Conservation (phyloP, 768 basidiomycete genomes). For the Flagelloscypha sp. region DNA sequence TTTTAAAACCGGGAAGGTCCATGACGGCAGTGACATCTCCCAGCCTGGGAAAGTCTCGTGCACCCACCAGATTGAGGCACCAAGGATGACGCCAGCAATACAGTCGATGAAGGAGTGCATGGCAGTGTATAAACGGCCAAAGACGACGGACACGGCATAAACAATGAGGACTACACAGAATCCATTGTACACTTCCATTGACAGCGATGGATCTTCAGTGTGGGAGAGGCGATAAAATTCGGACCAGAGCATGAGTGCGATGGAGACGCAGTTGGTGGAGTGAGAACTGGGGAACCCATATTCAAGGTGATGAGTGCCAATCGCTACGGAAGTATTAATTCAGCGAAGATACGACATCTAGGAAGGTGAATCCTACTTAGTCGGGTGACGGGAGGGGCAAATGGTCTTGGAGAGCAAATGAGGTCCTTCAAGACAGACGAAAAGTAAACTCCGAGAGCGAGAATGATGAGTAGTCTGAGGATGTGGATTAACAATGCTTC, state of each 20-base stretch:
- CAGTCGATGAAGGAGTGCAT: constrained; percentile 88
- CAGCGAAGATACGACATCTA: not conserved
- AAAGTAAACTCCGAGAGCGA: constrained; percentile 77
- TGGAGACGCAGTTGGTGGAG: constrained; percentile 83
- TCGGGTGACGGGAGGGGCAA: constrained; percentile 84
- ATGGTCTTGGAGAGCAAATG: constrained; percentile 84
- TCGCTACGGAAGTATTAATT: constrained; percentile 33
- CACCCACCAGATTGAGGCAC: constrained; percentile 60
- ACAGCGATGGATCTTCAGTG: constrained; percentile 29
- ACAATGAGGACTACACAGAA: constrained; percentile 37
- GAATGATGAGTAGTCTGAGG: constrained; percentile 54
- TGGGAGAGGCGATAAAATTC: constrained; percentile 41
- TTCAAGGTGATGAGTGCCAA: constrained; percentile 76
- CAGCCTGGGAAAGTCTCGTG: constrained; percentile 21
- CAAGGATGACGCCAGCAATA: constrained; percentile 51
- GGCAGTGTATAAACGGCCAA: constrained; percentile 74
- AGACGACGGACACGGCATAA: constrained; percentile 68
- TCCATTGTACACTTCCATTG: constrained; percentile 33
- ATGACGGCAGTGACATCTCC: not conserved
- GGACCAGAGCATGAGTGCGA: constrained; percentile 73
- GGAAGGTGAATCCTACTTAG: constrained; percentile 48
- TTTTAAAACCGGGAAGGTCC: too few species aligned
- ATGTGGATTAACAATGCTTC: not conserved
- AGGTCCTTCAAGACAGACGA: constrained; percentile 86
- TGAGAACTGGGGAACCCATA: constrained; percentile 97